Base-by-base conservation (phyloP, 352 stramenopile species). In the Chrysophaeum taylorii region DNA sequence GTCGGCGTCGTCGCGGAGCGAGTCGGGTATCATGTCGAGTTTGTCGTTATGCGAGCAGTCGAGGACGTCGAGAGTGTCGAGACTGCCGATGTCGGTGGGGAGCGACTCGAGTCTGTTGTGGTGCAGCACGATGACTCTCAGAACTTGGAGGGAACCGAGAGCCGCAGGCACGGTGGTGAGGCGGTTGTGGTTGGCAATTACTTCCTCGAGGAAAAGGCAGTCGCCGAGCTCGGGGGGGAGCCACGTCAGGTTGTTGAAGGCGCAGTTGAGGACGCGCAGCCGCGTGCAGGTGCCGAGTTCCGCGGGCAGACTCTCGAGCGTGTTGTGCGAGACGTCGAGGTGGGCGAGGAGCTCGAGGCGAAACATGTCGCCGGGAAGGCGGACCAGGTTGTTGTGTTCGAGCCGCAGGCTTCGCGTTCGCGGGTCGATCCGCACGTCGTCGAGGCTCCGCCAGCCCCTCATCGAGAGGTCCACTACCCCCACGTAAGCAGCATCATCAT, bases 311-410 rank as follows among this genome's bases (percentile, higher is more conserved):
- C 27, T 35, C 57, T 76, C 68, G 1, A 76, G 42, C 39, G 48
- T 64, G 63, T 76, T 76, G 41, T 67, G 39, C 18, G 52, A 70
- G 9, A 76, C 50, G 62, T 76, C 69, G 21, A 76, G 69, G 31
- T 68, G 50, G 18, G 71, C 35, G 33, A 76, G 36, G 66, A 37
- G 31, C 36, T 2, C 33, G 7, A 66, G 36, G 5, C 1, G 9
- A 1, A 31, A 31, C 12, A 66, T 42, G 16, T 31, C 36, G 33
- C 27, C 16, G 9, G 57, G 57, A 2, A 66, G 57, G 2, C 33
- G 23, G 33, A 1, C 2, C 16, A 66, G 57, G 33, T 33, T 33
- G 57, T 66, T 66, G 57, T 66, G 57, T 36, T 66, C 57, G 12
- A 66, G n/a, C 21, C 31, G 31, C 31, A 66, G 2, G 2, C 57